Base-by-base conservation (phyloP, 2,329 filamentous ascomycete genomes). In the Aspergillus quadricinctus region DNA sequence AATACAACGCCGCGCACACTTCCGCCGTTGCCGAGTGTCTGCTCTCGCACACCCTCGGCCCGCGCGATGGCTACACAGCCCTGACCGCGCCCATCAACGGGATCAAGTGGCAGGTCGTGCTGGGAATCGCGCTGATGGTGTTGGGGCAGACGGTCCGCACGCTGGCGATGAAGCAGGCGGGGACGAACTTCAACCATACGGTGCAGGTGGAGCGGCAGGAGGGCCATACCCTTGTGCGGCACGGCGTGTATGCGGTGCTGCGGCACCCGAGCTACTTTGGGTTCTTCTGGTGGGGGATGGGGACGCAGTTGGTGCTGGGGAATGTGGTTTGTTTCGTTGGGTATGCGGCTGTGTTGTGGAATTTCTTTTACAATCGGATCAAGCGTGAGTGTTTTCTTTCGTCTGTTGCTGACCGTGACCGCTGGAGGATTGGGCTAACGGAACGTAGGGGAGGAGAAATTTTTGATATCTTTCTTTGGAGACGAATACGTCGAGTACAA, bases 251-350 rank as follows among this genome's bases (percentile, higher is more conserved):
- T 72, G 77, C 78, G 7, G 72, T 82, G 48, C 77, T 95, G 52
- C 80, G 94, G 25, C 94, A 99, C 73, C 94, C 94, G 11, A 89
- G 88, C 57, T 99, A 99, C 75, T 97, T 97, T 77, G 94, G 93
- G 3, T 99, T 97, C 78, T 99, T 96, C 75, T 97, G 92, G 86
- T 99, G 93, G 93, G 91, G 90, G 0, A 69, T 97, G n/a, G 94
- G 94, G 4, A 96, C 92, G 11, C 94, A 99, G 79, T 69, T 97
- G 46, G 85, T 96, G 54, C 80, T 97, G 61, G 93, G 93, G 19
- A 99, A 99, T 74, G 75, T 83, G 8, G 62, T 96, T 2, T 96
- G 91, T 71, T 85, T 95, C 56, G 63, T 87, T 6, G 88, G 76
- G 1, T 97, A 96, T 77, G 75, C 84, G 0, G 72, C 81, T 7